These are phyloP conservation scores for Triticum timopheevii DNA, from an alignment of 176 grass and related monocot species.

Conservation along the genomic window DNA sequence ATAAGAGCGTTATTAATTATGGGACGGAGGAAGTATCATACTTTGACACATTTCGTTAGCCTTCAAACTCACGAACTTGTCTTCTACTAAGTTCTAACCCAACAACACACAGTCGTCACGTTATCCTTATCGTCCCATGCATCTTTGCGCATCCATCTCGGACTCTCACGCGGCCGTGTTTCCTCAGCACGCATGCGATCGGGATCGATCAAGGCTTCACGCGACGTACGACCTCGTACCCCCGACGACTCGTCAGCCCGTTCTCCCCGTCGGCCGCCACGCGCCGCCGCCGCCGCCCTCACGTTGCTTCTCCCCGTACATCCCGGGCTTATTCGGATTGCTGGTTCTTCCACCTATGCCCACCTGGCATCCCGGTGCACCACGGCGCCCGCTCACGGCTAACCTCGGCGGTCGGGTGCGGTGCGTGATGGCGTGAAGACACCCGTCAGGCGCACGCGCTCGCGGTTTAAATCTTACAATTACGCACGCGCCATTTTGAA, in stretches of 20 bases:
- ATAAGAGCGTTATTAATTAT: no score
- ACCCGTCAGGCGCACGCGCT: not conserved
- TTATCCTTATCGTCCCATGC: not conserved
- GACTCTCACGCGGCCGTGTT: not conserved
- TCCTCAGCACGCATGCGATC: not conserved
- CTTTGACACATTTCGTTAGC: not conserved
- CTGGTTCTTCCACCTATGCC: not conserved
- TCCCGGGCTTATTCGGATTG: not conserved
- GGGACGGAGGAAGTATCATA: not conserved
- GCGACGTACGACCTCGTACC: not conserved
- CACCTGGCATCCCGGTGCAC: not conserved
- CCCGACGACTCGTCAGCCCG: not conserved
- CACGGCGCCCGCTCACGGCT: not conserved
- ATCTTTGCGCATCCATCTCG: not conserved
- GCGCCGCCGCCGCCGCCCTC: no score
- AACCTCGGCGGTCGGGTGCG: constrained; percentile 3
- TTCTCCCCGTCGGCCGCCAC: not conserved
- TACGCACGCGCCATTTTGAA: constrained; percentile 1
- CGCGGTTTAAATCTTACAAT: not conserved
- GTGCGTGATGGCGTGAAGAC: constrained; percentile 46
- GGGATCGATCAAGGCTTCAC: not conserved
- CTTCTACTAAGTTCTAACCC: not conserved
- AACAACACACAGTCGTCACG: not conserved
- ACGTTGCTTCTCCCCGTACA: not conserved
- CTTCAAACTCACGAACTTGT: not conserved